Evolutionary conservation across 1,284 basidiomycete species (phyloP).

Genomic region (Ganoderma sinense): DNA sequence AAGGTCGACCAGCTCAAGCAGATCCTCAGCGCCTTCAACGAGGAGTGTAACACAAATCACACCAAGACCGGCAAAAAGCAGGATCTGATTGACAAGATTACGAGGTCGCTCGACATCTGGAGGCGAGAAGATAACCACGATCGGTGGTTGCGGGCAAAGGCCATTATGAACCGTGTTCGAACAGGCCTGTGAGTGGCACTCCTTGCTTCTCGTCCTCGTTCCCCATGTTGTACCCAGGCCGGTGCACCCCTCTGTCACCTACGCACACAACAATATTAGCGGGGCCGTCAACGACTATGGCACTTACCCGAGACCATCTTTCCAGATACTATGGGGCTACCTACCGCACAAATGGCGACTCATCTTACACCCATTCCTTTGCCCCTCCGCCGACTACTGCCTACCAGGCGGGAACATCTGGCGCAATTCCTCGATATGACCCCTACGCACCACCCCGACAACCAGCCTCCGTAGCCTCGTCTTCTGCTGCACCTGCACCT

Average conservation of each 20-base stretch:
- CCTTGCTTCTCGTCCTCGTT: not conserved
- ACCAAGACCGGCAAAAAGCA: slow-evolving; percentile 85
- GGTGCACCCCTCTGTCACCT: not conserved
- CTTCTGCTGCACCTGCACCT: slow-evolving; percentile 41
- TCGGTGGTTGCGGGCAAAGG: slow-evolving; percentile 71
- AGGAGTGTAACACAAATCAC: slow-evolving; percentile 72
- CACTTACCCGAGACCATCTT: slow-evolving; percentile 1
- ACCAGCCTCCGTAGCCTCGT: slow-evolving; percentile 32
- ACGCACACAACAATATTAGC: not conserved
- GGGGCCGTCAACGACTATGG: not conserved
- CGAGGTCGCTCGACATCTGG: slow-evolving; percentile 64
- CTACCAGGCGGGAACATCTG: slow-evolving; percentile 23
- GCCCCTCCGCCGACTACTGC: slow-evolving; percentile 23
- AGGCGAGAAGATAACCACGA: slow-evolving; percentile 59
- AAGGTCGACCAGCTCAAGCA: slow-evolving; percentile 85
- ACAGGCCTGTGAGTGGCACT: slow-evolving; percentile 59
- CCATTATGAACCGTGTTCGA: slow-evolving; percentile 67
- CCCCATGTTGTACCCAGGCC: not conserved
- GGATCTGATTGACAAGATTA: slow-evolving; percentile 80
- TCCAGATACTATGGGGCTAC: not conserved
- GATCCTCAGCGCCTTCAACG: slow-evolving; percentile 76
- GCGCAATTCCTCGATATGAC: slow-evolving; percentile 57
- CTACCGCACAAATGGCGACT: slow-evolving; percentile 21
- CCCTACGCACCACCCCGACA: slow-evolving; percentile 66
- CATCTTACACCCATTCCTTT: slow-evolving; percentile 25